Conservation (phyloP, 1,284 basidiomycete genomes). For the Erythrobasidium hasegawianum region DNA sequence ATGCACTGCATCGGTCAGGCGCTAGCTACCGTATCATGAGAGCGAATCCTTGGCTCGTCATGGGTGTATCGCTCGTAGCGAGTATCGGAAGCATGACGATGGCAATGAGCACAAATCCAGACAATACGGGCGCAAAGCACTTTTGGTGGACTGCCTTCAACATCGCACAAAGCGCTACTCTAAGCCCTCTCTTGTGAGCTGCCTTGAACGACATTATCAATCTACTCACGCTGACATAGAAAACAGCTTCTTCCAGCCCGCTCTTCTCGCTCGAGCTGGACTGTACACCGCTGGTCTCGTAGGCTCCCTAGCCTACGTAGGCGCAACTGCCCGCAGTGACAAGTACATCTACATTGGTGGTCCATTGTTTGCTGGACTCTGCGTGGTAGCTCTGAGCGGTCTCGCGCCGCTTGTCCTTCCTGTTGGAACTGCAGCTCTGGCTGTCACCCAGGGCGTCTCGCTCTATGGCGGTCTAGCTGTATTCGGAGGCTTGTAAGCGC, state of each 20-base stretch:
- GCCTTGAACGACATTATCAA: slow-evolving; percentile 2
- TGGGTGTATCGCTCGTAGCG: slow-evolving; percentile 69
- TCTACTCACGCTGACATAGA: slow-evolving; percentile 56
- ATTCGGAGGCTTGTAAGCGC: slow-evolving; percentile 64
- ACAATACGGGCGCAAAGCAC: slow-evolving; percentile 65
- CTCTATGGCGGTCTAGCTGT: slow-evolving; percentile 66
- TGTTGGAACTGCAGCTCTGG: slow-evolving; percentile 62
- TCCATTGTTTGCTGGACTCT: slow-evolving; percentile 63
- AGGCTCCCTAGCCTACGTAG: slow-evolving; percentile 77
- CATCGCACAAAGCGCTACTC: slow-evolving; percentile 74
- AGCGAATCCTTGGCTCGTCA: slow-evolving; percentile 76
- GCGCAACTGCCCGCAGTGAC: slow-evolving; percentile 81
- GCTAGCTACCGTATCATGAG: slow-evolving; percentile 73
- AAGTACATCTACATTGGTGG: slow-evolving; percentile 79
- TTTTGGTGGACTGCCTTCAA: slow-evolving; percentile 62
- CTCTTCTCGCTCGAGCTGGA: slow-evolving; percentile 79
- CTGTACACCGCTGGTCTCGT: slow-evolving; percentile 82
- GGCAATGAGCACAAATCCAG: slow-evolving; percentile 67
- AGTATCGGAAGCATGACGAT: slow-evolving; percentile 58
- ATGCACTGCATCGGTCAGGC: slow-evolving; percentile 71
- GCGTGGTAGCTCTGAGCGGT: slow-evolving; percentile 78
- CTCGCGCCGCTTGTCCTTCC: slow-evolving; percentile 83
- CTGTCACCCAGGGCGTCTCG: slow-evolving; percentile 70
- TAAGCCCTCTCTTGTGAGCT: slow-evolving; percentile 56
- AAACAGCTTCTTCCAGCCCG: slow-evolving; percentile 67